Percentiles rank a stretch among this genome's conserved stretches.
phyloP scores from a whole-genome alignment of 1,139 yeast genomes.

The Hemisphaericaspora lyxosophila region DNA sequence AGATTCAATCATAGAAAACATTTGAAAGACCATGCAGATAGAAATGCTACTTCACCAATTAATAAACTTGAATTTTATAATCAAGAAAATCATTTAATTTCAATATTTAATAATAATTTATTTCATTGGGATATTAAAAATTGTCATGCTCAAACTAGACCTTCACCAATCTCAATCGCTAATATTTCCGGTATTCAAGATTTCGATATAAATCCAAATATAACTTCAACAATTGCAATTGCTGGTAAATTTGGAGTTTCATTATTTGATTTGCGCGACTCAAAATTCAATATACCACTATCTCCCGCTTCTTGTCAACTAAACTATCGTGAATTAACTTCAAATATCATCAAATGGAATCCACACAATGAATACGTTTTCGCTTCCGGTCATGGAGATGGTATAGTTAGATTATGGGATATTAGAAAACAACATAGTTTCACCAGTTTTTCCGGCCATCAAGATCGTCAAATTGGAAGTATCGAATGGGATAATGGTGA shows the following conservation, averaged over 20 bases:
- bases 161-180: slow-evolving; percentile 52
- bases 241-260: slow-evolving; percentile 74
- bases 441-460: slow-evolving; percentile 57
- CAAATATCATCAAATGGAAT: slow-evolving; percentile 61
- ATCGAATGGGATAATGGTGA: slow-evolving; percentile 65
- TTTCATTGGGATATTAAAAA: slow-evolving; percentile 73
- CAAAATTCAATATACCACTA: slow-evolving; percentile 36
- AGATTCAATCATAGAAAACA: slow-evolving; percentile 74
- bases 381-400: slow-evolving; percentile 66
- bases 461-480: slow-evolving; percentile 32
- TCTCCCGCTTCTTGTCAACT: background rate
- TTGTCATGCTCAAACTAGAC: slow-evolving; percentile 43
- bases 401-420: slow-evolving; percentile 71
- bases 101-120: slow-evolving; percentile 61
- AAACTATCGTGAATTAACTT: slow-evolving; percentile 15
- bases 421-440: slow-evolving; percentile 60
- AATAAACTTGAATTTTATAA: slow-evolving; percentile 28
- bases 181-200: slow-evolving; percentile 51
- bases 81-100: slow-evolving; percentile 33
- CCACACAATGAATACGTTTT: slow-evolving; percentile 57
- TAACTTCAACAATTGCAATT: slow-evolving; percentile 47
- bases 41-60: slow-evolving; percentile 23
- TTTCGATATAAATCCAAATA: slow-evolving; percentile 47
- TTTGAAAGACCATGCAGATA: slow-evolving; percentile 31
- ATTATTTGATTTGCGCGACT: slow-evolving; percentile 60